Evolutionary conservation across 2,329 filamentous ascomycete species (phyloP), one percentile per base, ranked within the genome.

Genomic region (Exophiala calicioides): DNA sequence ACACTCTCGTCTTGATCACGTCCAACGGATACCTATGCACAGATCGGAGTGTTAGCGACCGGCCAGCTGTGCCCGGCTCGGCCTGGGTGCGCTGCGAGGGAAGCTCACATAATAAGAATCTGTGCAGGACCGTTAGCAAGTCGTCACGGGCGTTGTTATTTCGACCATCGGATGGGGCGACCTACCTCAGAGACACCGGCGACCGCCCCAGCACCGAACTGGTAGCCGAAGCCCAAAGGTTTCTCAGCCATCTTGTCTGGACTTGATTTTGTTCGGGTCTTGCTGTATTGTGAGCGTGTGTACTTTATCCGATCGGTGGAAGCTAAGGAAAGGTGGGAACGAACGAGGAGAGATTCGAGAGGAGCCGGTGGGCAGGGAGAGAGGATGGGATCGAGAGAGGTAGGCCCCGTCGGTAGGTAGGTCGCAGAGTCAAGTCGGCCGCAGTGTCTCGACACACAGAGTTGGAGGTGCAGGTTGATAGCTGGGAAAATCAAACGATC

Each of bases 1-100:
- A 93, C 87, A 95, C 86, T 85, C 91, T 80, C 57, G 93, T 97
- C 81, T 97, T 97, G 70, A 97, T 89, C 49, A 98, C 93, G 69
- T 98, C 93, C 69, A 98, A 79, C 60, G 93, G 93, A 77, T 98
- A 98, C 93, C 90, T 96, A 67, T 19, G 35, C 44, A 46, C 37
- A 54, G 15, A 15, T 32, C 27, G 4, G n/a, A 19, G 26, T 51
- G n/a, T 18, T 29, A 26, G 38, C 26, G 9, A 24, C 39, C 15
- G n/a, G n/a, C n/a, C 7, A 18, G 13, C 15, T 31, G 29, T 21
- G 18, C n/a, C 33, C 12, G 33, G 8, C 2, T 4, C 18, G 3
- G 33, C 24, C 19, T n/a, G 30, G n/a, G 8, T 29, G 26, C 26
- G n/a, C n/a, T 8, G 8, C 26, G 26, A 9, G 30, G 15, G 16